A percentile compares a stretch with the other conserved stretches of the same genome.
Evolutionary conservation across 768 basidiomycete species (phyloP).

Genomic region (Tylopilus rubrobrunneus): DNA sequence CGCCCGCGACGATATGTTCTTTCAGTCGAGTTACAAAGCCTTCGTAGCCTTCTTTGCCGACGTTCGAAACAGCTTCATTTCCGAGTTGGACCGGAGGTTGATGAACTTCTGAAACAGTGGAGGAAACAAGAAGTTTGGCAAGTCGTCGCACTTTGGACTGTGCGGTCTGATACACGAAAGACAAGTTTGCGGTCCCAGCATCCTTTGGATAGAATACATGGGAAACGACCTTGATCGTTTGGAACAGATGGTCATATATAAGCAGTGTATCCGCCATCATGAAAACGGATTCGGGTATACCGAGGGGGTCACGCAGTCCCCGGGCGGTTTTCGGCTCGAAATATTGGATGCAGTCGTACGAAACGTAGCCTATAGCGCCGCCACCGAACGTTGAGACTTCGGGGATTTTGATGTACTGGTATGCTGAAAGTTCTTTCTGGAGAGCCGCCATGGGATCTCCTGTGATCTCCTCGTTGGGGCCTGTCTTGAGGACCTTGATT

Average conservation of each 20-base stretch:
- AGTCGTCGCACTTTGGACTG: constrained; percentile 77
- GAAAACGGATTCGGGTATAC: constrained; percentile 94
- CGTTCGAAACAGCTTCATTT: constrained; percentile 74
- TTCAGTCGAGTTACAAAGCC: constrained; percentile 87
- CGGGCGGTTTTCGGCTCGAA: constrained; percentile 93
- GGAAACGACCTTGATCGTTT: constrained; percentile 91
- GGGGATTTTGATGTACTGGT: constrained; percentile 88
- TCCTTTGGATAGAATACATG: constrained; percentile 86
- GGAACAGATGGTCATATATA: constrained; percentile 96
- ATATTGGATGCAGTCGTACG: constrained; percentile 94
- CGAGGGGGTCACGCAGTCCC: constrained; percentile 68
- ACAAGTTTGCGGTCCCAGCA: constrained; percentile 60
- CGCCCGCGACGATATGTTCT: constrained; percentile 91
- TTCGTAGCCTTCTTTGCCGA: constrained; percentile 92
- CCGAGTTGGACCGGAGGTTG: constrained; percentile 67
- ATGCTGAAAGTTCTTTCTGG: constrained; percentile 80
- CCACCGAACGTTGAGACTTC: constrained; percentile 94
- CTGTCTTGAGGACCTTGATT: constrained; percentile 85
- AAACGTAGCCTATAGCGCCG: constrained; percentile 95
- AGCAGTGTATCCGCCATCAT: constrained; percentile 96
- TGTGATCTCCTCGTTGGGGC: constrained; percentile 72
- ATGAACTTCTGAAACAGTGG: constrained; percentile 56
- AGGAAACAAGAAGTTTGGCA: constrained; percentile 61
- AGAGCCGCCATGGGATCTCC: constrained; percentile 87
- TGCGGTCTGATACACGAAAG: constrained; percentile 86